Base-by-base conservation (phyloP, 2,329 filamentous ascomycete species). In the Bertia moriformis region DNA sequence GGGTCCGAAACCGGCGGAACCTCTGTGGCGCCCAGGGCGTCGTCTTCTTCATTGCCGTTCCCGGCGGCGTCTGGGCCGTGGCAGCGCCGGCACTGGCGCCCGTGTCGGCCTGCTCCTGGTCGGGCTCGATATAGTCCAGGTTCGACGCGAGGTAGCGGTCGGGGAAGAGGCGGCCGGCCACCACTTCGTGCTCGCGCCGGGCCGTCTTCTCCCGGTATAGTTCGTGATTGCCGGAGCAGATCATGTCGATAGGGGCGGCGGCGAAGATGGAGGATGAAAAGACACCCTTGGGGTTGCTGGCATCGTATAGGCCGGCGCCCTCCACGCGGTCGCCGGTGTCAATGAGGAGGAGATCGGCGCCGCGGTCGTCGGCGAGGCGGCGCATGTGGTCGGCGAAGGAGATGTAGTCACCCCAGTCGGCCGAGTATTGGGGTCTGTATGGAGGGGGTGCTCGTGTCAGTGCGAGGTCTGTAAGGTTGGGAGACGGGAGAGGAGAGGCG, bases 321-420 rank as follows among this genome's bases (percentile, higher is more conserved):
- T 19, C 1, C 17, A 18, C 17, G 38, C 39, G 44, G 53, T 37
- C 45, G 60, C 72, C 73, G 33, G 72, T 77, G 48, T 80, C 74
- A 38, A 78, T 54, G 12, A 78, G 52, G 38, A 79, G 57, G 41
- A 78, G 48, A 46, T 80, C 75, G 4, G 78, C 73, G 7, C 67
- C 66, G 45, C 75, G 58, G 12, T 65, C 59, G 15, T 59, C 57
- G 3, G 75, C 74, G 46, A 68, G 72, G 40, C 67, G 56, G 52
- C 71, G 72, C 70, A 79, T 76, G 44, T 66, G 66, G 38, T 62
- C 65, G 12, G 67, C 63, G 48, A 79, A 78, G 40, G 68, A 68
- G 32, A 73, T 71, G 51, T 70, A 78, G 51, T 80, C 75, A 18
- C 75, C 75, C 71, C 73, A 79, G 49, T 80, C 75, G 2, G 73